Percentiles rank a stretch among this genome's conserved stretches.
Conservation (phyloP, 176 grass and related monocot species). For the Otatea glauca region DNA sequence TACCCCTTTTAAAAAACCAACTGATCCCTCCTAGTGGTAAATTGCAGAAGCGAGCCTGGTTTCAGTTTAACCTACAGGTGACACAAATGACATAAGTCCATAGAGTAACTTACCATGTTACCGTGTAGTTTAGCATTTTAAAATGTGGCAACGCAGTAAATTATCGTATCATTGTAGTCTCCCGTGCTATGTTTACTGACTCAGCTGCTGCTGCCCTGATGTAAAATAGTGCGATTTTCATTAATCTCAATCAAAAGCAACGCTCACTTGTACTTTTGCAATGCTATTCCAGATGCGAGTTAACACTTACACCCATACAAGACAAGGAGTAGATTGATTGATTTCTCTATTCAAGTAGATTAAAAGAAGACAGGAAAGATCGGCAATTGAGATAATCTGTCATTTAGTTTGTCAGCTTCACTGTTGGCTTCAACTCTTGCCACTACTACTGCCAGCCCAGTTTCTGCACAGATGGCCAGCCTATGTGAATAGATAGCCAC, state of each 20-base stretch:
- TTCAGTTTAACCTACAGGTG: background rate
- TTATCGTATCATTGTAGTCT: background rate
- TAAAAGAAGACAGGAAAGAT: conserved; percentile 33
- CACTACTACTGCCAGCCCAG: background rate
- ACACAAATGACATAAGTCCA: background rate
- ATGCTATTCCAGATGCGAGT: conserved; percentile 43
- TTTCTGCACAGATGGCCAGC: conserved; percentile 30
- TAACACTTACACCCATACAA: conserved; percentile 24
- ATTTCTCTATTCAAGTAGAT: conserved; percentile 4
- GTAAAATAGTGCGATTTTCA: background rate
- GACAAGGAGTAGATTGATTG: background rate
- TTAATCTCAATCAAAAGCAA: background rate
- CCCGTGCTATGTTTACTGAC: background rate
- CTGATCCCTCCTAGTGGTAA: background rate
- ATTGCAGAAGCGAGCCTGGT: background rate
- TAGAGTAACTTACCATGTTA: conserved; percentile 21
- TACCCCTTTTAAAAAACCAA: conserved; percentile 7
- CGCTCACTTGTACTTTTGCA: conserved; percentile 29
- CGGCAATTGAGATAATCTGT: background rate
- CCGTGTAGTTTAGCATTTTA: background rate
- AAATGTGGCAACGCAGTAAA: background rate
- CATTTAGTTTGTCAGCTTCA: background rate
- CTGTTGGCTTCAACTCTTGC: conserved; percentile 1
- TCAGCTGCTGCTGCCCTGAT: background rate
- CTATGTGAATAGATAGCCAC: conserved; percentile 34